These are phyloP conservation scores for Globisporangium emineosum DNA, from an alignment of 352 stramenopile genomes.

Conservation along the genomic window DNA sequence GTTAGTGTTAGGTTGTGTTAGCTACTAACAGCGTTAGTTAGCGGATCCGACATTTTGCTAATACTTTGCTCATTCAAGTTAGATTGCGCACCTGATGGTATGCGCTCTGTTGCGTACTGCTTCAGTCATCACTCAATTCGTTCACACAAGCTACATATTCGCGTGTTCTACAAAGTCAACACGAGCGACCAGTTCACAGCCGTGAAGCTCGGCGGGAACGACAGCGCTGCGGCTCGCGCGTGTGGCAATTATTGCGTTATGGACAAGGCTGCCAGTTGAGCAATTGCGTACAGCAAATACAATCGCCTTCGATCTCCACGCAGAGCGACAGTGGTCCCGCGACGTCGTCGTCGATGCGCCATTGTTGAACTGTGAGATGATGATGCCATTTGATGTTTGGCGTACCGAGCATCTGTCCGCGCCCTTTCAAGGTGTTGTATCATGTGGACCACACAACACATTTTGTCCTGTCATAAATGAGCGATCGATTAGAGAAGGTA, in stretches of 20 bases:
- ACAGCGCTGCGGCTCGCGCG: background rate
- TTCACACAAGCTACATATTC: no score
- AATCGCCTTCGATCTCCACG: background rate
- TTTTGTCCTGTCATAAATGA: background rate
- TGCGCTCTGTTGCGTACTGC: no score
- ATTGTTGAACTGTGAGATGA: background rate
- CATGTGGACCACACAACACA: slow-evolving; percentile 5
- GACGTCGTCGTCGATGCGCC: background rate
- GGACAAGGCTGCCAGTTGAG: background rate
- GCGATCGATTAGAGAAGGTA: background rate
- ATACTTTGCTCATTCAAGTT: no score
- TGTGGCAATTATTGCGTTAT: background rate
- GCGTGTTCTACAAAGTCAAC: no score
- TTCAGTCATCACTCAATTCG: no score
- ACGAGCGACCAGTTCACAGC: slow-evolving; percentile 47
- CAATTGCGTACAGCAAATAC: background rate
- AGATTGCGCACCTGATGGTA: no score
- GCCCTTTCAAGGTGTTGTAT: background rate
- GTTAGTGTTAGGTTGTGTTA: no score
- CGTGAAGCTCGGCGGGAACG: slow-evolving; percentile 22
- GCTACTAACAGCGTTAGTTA: no score
- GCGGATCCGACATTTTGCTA: no score
- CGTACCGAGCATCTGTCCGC: background rate
- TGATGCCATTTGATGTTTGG: background rate
- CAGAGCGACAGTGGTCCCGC: background rate